phyloP scores from a whole-genome alignment of 768 basidiomycete species.

The Leccinum pellstonianum region DNA sequence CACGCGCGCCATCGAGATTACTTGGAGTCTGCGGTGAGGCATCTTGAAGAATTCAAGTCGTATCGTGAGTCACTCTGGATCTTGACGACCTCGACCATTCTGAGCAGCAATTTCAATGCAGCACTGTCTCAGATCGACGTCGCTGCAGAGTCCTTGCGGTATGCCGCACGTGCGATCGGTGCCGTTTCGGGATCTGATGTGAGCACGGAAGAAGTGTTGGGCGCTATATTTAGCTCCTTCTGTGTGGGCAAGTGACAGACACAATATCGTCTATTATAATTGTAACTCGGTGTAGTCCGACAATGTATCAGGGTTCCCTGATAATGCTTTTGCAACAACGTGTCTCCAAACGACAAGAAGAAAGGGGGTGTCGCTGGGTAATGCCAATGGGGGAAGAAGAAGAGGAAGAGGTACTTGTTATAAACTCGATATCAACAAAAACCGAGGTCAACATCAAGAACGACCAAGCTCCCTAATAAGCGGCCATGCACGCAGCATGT shows the following conservation, averaged over 20 bases:
- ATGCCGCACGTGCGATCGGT: conserved; percentile 82
- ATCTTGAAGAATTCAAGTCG: conserved; percentile 31
- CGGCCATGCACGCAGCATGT: conserved; percentile 17
- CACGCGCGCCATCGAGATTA: conserved; percentile 79
- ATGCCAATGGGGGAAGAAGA: background rate
- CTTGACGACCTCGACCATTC: background rate
- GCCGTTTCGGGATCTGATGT: conserved; percentile 73
- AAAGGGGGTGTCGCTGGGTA: background rate
- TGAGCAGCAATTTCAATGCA: conserved; percentile 25
- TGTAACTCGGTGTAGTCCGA: conserved; percentile 1
- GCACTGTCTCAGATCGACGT: conserved; percentile 72
- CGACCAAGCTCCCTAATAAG: background rate
- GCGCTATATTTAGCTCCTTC: conserved; percentile 80
- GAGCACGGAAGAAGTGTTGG: conserved; percentile 80
- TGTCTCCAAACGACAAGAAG: background rate
- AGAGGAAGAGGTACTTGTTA: background rate
- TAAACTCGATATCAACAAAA: background rate
- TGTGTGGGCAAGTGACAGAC: conserved; percentile 75
- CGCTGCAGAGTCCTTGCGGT: conserved; percentile 85
- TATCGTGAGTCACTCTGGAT: conserved; percentile 26
- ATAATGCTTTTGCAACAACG: background rate
- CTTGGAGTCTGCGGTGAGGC: conserved; percentile 57
- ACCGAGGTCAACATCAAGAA: conserved; percentile 7
- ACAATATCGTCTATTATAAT: background rate
- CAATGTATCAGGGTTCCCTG: background rate